Conservation (phyloP, 2,329 filamentous ascomycete species). For the Botryotinia calthae region DNA sequence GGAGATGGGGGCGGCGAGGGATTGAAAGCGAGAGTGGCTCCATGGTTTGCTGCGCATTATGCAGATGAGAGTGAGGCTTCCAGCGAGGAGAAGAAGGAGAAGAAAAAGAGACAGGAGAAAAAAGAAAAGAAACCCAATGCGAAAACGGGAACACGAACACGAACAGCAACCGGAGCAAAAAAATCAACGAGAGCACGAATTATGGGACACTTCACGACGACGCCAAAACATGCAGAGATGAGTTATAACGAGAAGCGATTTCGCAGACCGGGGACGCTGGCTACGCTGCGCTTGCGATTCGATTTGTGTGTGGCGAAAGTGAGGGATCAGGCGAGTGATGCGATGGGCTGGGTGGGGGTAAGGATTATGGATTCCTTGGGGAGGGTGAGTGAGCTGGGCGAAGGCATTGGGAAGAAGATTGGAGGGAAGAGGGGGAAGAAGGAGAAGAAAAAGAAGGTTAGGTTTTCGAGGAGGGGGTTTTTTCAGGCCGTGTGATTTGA, state of each 20-base stretch:
- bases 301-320: background rate
- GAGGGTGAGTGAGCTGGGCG: background rate
- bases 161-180: background rate
- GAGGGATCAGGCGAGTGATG: background rate
- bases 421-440: background rate
- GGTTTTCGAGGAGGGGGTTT: background rate
- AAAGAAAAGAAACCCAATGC: background rate
- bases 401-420: background rate
- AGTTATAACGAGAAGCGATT: background rate
- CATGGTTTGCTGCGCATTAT: background rate
- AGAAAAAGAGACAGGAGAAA: background rate
- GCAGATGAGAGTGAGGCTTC: background rate
- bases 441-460: slow-evolving; percentile 6
- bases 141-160: background rate
- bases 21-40: background rate
- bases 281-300: background rate
- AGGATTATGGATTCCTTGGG: background rate
- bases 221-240: background rate
- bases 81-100: background rate
- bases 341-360: background rate
- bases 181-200: background rate
- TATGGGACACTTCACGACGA: background rate
- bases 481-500: background rate
- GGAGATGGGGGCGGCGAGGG: background rate
- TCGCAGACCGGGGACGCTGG: background rate